Conservation (phyloP, 257 asterid genomes). For the Solanum ossicruentum region DNA sequence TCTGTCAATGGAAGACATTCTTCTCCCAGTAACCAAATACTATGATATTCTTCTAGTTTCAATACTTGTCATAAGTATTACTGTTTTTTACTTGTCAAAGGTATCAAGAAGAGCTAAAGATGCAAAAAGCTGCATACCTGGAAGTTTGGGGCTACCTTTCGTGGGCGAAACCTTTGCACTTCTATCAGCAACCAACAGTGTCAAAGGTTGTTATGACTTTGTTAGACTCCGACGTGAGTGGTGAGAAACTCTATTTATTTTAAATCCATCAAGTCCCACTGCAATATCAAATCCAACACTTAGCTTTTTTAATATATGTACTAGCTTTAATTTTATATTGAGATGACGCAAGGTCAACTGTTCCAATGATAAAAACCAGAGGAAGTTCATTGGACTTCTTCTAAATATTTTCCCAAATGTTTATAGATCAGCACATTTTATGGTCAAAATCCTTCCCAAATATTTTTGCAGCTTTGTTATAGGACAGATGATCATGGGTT, state of each 20-base stretch:
- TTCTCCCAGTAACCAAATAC: not conserved
- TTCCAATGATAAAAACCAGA: not conserved
- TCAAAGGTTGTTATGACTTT: constrained; percentile 49
- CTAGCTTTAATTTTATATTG: not conserved
- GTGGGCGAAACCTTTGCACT: constrained; percentile 41
- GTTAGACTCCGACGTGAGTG: constrained; percentile 26
- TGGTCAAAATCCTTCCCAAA: too few species aligned
- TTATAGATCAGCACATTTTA: not conserved
- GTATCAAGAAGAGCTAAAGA: not conserved
- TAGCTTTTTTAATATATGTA: not conserved
- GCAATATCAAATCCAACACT: not conserved
- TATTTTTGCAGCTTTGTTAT: not conserved
- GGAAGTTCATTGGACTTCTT: not conserved
- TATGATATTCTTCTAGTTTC: constrained; percentile 7
- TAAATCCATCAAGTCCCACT: not conserved
- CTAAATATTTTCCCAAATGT: not conserved
- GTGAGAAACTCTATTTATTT: constrained; percentile 5
- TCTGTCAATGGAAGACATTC: not conserved
- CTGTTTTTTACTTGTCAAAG: not conserved
- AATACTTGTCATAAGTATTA: constrained; percentile 5
- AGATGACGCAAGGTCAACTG: not conserved
- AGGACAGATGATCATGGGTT: not conserved
- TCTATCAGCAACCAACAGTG: constrained; percentile 41
- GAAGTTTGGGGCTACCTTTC: constrained; percentile 39
- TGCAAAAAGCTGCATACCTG: constrained; percentile 20